Conservation (phyloP, 805 yeast genomes). For the Citeromyces nyonsensis region DNA sequence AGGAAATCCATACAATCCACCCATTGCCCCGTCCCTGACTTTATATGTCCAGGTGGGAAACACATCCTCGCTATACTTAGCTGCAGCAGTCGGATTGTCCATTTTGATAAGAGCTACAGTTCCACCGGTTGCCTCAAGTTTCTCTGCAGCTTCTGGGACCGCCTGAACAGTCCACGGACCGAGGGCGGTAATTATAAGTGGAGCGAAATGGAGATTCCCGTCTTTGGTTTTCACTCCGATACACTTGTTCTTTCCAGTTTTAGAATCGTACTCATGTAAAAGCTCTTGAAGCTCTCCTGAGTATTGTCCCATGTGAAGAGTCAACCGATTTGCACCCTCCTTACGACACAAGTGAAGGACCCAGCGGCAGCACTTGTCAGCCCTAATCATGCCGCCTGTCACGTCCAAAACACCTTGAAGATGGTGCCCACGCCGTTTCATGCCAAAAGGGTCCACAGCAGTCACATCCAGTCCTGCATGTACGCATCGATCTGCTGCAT, state of each 20-base stretch:
- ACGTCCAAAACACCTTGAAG: conserved; percentile 12
- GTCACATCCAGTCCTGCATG: conserved; percentile 6
- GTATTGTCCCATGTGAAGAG: conserved; percentile 8
- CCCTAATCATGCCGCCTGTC: conserved; percentile 14
- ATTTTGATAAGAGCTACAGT: conserved; percentile 13
- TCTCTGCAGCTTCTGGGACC: conserved; percentile 13
- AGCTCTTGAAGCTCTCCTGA: conserved; percentile 5
- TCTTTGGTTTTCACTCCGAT: conserved; percentile 13
- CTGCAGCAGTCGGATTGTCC: conserved; percentile 4
- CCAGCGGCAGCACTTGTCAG: conserved; percentile 16
- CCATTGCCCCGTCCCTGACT: conserved; percentile 13
- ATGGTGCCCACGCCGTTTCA: conserved; percentile 5
- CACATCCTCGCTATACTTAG: conserved; percentile 8
- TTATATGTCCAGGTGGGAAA: conserved; percentile 15
- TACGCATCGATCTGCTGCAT: conserved; percentile 9
- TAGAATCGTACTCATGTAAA: conserved; percentile 4
- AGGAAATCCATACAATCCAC: conserved; percentile 16
- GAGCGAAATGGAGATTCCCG: conserved; percentile 10
- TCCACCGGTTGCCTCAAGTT: conserved; percentile 15
- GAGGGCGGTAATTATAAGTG: conserved; percentile 11
- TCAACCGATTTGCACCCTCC: conserved; percentile 9
- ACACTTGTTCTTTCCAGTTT: conserved; percentile 6
- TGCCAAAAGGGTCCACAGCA: conserved; percentile 9
- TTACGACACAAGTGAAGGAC: conserved; percentile 9
- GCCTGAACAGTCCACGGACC: conserved; percentile 16